Conservation (phyloP, 2,329 filamentous ascomycete species). For the Chaetomiaceae sp. region DNA sequence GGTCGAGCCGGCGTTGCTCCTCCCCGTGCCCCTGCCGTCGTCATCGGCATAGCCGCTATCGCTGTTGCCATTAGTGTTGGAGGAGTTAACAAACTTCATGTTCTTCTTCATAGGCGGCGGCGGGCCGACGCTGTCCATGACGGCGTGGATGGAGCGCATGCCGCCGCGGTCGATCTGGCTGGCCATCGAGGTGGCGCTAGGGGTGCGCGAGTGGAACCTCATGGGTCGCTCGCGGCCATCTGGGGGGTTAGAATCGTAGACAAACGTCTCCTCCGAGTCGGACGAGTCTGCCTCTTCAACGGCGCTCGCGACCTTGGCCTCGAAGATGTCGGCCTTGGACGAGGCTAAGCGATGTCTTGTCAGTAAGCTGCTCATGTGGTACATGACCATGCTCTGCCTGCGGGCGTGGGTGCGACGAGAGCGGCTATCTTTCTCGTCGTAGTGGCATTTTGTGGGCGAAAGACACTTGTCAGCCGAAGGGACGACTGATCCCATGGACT, state of each 20-base stretch:
- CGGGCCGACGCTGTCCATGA: constrained; percentile 55
- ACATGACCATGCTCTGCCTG: constrained; percentile 33
- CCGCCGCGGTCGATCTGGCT: constrained; percentile 62
- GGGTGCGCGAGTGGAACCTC: constrained; percentile 88
- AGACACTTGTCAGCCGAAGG: constrained; percentile 29
- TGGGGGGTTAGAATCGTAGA: constrained; percentile 96
- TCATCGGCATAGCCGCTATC: constrained; percentile 59
- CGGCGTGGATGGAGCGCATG: constrained; percentile 61
- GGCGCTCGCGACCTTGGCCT: constrained; percentile 91
- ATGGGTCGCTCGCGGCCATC: constrained; percentile 59
- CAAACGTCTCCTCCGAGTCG: constrained; percentile 96
- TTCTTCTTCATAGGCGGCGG: constrained; percentile 71
- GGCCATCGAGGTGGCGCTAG: constrained; percentile 81
- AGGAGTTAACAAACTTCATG: constrained; percentile 92
- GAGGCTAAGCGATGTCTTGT: constrained; percentile 58
- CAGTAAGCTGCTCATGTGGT: constrained; percentile 42
- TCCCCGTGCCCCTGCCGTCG: constrained; percentile 59
- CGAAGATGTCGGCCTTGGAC: constrained; percentile 96
- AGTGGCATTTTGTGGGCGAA: constrained; percentile 34
- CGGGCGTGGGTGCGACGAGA: constrained; percentile 24
- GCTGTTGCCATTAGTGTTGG: constrained; percentile 53
- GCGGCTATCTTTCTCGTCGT: constrained; percentile 30
- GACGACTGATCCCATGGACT: constrained; percentile 36
- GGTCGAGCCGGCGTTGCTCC: constrained; percentile 58
- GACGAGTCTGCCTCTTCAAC: constrained; percentile 95